Evolutionary conservation across 2,329 filamentous ascomycete genomes (phyloP).

Genomic region (Colletotrichum orbiculare): DNA sequence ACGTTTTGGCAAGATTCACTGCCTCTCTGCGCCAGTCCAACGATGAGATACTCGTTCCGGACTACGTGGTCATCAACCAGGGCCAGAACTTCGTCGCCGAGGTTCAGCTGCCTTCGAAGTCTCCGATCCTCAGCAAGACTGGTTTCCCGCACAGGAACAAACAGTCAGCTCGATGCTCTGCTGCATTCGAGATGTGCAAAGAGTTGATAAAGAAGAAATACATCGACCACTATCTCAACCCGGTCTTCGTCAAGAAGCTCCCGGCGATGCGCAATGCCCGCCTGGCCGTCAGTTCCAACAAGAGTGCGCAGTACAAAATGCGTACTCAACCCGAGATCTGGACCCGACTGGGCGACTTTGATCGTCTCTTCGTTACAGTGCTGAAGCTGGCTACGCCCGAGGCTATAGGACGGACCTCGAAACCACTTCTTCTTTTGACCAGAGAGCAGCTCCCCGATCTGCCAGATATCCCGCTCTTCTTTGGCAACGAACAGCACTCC

Average conservation of each 20-base stretch:
- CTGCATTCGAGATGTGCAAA: constrained; percentile 86
- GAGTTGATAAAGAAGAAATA: constrained; percentile 73
- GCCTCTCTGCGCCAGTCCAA: constrained; percentile 69
- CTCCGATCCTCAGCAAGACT: constrained; percentile 74
- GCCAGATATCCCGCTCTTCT: constrained; percentile 77
- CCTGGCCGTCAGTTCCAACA: constrained; percentile 83
- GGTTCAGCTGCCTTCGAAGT: constrained; percentile 79
- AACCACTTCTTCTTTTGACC: constrained; percentile 77
- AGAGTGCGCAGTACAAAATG: constrained; percentile 80
- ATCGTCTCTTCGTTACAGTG: constrained; percentile 71
- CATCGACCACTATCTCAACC: constrained; percentile 79
- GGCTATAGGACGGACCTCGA: constrained; percentile 68
- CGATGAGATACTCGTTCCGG: constrained; percentile 50
- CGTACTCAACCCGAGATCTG: constrained; percentile 82
- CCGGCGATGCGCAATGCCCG: constrained; percentile 89
- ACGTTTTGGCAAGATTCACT: constrained; percentile 78
- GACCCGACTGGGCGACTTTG: constrained; percentile 55
- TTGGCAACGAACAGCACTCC: constrained; percentile 72
- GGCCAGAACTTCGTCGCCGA: constrained; percentile 78
- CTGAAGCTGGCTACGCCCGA: constrained; percentile 68
- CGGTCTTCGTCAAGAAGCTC: constrained; percentile 76
- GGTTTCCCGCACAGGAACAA: constrained; percentile 77
- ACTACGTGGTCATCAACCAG: constrained; percentile 71
- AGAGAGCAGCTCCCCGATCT: constrained; percentile 72
- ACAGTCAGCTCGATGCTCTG: constrained; percentile 84